Evolutionary conservation across 768 basidiomycete genomes (phyloP).

Genomic region (Lactarius hatsudake): DNA sequence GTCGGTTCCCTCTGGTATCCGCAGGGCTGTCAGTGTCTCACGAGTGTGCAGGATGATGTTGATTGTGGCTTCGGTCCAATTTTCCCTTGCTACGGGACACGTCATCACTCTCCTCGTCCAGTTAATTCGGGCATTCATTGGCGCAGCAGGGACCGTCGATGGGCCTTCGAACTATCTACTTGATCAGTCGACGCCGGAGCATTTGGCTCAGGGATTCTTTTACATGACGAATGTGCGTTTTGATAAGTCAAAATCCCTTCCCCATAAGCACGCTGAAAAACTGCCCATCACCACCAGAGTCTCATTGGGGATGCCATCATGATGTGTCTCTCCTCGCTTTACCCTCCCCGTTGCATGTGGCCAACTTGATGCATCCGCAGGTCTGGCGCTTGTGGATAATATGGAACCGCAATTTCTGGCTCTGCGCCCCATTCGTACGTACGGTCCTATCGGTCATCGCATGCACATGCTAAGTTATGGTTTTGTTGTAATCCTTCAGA

Average conservation of each 20-base stretch:
- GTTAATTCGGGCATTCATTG: slow-evolving; percentile 9
- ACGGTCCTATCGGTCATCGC: background rate
- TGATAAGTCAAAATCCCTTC: background rate
- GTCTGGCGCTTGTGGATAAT: slow-evolving; percentile 25
- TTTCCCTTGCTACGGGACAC: slow-evolving; percentile 17
- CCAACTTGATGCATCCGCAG: background rate
- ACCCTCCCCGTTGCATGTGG: background rate
- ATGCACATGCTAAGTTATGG: background rate
- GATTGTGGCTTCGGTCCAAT: slow-evolving; percentile 11
- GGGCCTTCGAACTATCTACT: background rate
- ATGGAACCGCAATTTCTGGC: slow-evolving; percentile 16
- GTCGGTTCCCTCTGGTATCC: background rate
- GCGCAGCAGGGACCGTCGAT: background rate
- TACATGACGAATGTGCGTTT: slow-evolving; percentile 20
- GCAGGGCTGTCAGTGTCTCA: background rate
- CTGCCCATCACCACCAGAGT: background rate
- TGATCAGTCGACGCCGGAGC: slow-evolving; percentile 12
- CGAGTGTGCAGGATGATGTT: slow-evolving; percentile 8
- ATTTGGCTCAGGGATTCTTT: slow-evolving; percentile 5
- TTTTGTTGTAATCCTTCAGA: background rate
- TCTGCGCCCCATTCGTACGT: slow-evolving; percentile 17
- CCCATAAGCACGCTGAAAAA: background rate
- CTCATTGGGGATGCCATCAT: slow-evolving; percentile 23
- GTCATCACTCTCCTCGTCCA: slow-evolving; percentile 14
- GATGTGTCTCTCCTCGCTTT: background rate